Evolutionary conservation across 495 filamentous ascomycete genomes (phyloP), one percentile per base, ranked within the genome.

Genomic region (Neurospora sp.): DNA sequence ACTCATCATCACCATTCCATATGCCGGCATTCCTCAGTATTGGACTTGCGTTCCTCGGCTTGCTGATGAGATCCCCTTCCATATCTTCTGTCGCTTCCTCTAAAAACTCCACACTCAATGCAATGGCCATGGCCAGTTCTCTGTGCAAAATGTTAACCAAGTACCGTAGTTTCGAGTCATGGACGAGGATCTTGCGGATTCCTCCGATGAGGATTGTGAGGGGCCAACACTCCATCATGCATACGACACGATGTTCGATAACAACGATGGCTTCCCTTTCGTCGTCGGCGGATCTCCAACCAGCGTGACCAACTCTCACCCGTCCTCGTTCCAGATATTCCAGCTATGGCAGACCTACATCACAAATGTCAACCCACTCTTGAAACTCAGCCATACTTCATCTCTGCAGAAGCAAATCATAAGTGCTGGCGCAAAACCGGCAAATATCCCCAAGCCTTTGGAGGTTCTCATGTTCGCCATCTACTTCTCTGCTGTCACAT

Each of bases 291-390:
- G 79, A 37, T 79, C 77, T 72, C 78, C 77, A 75, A 81, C 79
- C 78, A 87, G 76, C 77, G 86, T 87, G 69, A 84, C 84, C 7
- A 77, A 78, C 59, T 78, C 89, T n/a, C 92, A 95, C 81, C 92
- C 92, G 1, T 79, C 80, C 5, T 81, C 89, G 8, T 85, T 92
- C 71, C 91, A 93, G 72, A 90, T 93, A 27, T 90, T 93, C 75
- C 87, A 89, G 75, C 79, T 94, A 23, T 93, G 92, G 92, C 90
- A 93, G 76, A 86, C 87, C 0, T 93, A 90, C 77, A 84, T 92
- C 62, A 85, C 85, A 71, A 91, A 91, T 79, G 87, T 92, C 77
- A 89, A 93, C 77, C 90, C 91, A 2, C 77, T 93, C n/a, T 85
- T 88, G 18, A 93, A 92, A 76, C 79, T 93, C 35, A 85, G 89